These are phyloP conservation scores for Diutina siamensis DNA, from an alignment of 1,139 yeast species.

Conservation along the genomic window DNA sequence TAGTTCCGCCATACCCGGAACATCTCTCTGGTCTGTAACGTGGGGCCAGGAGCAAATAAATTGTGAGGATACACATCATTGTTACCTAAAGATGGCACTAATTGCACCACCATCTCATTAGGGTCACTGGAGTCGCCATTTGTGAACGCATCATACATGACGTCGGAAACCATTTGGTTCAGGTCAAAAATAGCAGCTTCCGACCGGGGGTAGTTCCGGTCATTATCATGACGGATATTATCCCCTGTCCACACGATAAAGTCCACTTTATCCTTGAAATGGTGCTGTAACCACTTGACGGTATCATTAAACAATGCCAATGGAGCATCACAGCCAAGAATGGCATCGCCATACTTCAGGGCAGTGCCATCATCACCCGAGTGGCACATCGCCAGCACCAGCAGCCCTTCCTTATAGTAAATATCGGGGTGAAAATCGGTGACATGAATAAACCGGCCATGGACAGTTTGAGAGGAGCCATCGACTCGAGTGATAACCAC, in stretches of 20 bases:
- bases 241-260: conserved; percentile 90
- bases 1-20: conserved; percentile 61
- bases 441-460: conserved; percentile 73
- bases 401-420: conserved; percentile 43
- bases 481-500: conserved; percentile 16
- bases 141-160: conserved; percentile 40
- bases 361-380: conserved; percentile 35
- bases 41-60: conserved; percentile 74
- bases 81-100: conserved; percentile 68
- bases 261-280: conserved; percentile 65
- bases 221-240: conserved; percentile 78
- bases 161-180: conserved; percentile 49
- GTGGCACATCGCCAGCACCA: conserved; percentile 47
- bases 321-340: conserved; percentile 66
- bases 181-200: conserved; percentile 58
- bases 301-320: conserved; percentile 49
- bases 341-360: conserved; percentile 64
- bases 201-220: conserved; percentile 59
- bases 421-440: conserved; percentile 85
- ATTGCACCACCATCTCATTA: conserved; percentile 20
- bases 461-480: conserved; percentile 23
- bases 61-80: conserved; percentile 88
- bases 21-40: conserved; percentile 69
- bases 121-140: conserved; percentile 26
- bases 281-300: conserved; percentile 50